Percentiles rank a stretch among this genome's conserved stretches.
phyloP scores from a whole-genome alignment of 306 rosid genomes.

The Vicia villosa region DNA sequence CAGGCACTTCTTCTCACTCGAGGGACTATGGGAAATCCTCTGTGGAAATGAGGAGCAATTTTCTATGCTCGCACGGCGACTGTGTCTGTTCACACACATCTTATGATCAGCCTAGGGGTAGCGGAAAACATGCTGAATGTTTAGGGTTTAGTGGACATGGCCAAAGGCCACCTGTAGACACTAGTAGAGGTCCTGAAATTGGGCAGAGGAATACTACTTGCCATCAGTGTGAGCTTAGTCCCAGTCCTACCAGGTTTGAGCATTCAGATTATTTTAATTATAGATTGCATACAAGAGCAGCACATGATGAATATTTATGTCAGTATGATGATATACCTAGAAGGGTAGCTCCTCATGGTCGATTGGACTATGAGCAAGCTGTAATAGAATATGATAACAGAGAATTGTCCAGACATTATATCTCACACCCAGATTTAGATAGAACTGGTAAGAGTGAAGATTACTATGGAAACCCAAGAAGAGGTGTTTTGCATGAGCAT shows the following conservation, averaged over 20 bases:
- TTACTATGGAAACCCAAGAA: constrained; percentile 48
- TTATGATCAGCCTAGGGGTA: constrained; percentile 55
- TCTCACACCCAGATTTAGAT: constrained; percentile 44
- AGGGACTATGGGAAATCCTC: constrained; percentile 58
- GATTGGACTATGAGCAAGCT: constrained; percentile 52
- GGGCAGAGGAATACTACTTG: constrained; percentile 47
- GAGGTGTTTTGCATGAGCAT: constrained; percentile 41
- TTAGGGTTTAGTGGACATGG: constrained; percentile 51
- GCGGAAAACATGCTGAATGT: constrained; percentile 50
- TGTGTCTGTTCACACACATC: constrained; percentile 42
- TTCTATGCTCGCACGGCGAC: constrained; percentile 51
- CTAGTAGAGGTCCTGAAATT: constrained; percentile 52
- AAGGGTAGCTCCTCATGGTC: constrained; percentile 57
- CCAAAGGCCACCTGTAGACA: constrained; percentile 50
- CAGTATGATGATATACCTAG: constrained; percentile 56
- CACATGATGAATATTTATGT: constrained; percentile 52
- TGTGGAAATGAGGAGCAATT: constrained; percentile 47
- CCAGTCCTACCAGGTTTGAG: constrained; percentile 60
- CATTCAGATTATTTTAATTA: constrained; percentile 47
- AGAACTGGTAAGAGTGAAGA: constrained; percentile 51
- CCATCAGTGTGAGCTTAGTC: constrained; percentile 54
- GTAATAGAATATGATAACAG: constrained; percentile 52
- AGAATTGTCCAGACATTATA: constrained; percentile 52
- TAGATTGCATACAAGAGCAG: constrained; percentile 46
- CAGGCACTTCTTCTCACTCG: constrained; percentile 52